phyloP scores from a whole-genome alignment of 1,284 basidiomycete species.

The Tilletia indica region DNA sequence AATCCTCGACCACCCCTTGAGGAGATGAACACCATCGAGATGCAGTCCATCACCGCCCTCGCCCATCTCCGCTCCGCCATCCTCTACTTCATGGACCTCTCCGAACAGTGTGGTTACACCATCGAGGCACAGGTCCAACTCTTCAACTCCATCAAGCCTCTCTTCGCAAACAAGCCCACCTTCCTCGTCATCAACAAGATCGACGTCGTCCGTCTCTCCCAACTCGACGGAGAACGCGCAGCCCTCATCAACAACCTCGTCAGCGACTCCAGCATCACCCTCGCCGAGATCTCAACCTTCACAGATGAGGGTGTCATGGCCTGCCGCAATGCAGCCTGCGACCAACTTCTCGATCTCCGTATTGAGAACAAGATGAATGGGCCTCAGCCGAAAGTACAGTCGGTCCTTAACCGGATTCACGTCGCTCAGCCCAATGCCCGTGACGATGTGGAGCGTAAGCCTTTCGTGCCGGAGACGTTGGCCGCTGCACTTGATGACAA shows the following conservation, averaged over 20 bases:
- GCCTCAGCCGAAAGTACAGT: conserved; percentile 44
- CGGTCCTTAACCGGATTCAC: conserved; percentile 52
- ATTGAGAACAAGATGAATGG: conserved; percentile 53
- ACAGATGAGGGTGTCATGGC: conserved; percentile 56
- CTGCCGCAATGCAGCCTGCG: conserved; percentile 50
- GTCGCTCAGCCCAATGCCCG: conserved; percentile 50
- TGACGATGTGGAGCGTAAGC: conserved; percentile 48
- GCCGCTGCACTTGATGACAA: neutral
- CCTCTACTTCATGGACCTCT: conserved; percentile 56
- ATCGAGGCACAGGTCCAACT: conserved; percentile 55
- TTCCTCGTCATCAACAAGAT: conserved; percentile 54
- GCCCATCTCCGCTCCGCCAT: conserved; percentile 53
- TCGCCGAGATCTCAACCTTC: conserved; percentile 53
- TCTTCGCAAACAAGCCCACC: conserved; percentile 55
- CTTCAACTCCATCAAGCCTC: conserved; percentile 56
- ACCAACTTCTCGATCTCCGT: conserved; percentile 49
- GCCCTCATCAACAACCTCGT: conserved; percentile 44
- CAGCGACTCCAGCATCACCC: conserved; percentile 48
- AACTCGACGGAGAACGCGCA: conserved; percentile 47
- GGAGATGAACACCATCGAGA: conserved; percentile 57
- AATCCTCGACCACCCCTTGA: conserved; percentile 55
- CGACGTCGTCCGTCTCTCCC: conserved; percentile 45
- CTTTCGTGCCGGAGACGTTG: conserved; percentile 43
- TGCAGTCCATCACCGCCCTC: conserved; percentile 56
- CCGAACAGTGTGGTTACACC: conserved; percentile 55